Evolutionary conservation across 768 basidiomycete species (phyloP).

Genomic region (Agrocybe pediades): DNA sequence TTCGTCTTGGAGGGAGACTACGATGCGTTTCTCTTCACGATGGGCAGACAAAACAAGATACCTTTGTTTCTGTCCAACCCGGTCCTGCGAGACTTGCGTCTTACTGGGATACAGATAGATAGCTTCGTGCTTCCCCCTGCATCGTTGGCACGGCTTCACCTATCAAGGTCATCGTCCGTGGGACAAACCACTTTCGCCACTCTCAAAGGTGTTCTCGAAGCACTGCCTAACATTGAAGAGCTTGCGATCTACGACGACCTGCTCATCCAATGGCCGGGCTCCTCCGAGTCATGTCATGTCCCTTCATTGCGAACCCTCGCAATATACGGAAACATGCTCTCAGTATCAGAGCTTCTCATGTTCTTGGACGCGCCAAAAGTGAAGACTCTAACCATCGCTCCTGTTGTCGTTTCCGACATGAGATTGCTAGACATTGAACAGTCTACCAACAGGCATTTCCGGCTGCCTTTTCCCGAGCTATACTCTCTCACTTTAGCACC

Average conservation of each 20-base stretch:
- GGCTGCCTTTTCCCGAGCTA: background rate
- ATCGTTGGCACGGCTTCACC: slow-evolving; percentile 9
- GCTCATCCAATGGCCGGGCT: slow-evolving; percentile 1
- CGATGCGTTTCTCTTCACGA: background rate
- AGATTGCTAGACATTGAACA: background rate
- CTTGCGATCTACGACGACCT: slow-evolving; percentile 19
- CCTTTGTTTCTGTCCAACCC: slow-evolving; percentile 7
- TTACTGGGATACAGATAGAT: slow-evolving; percentile 7
- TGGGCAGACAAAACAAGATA: background rate
- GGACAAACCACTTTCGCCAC: slow-evolving; percentile 4
- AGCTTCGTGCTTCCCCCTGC: background rate
- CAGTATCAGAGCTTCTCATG: slow-evolving; percentile 16
- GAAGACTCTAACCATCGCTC: slow-evolving; percentile 12
- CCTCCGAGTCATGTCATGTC: background rate
- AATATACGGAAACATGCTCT: slow-evolving; percentile 20
- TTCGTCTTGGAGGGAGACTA: slow-evolving; percentile 12
- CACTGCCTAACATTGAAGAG: slow-evolving; percentile 3
- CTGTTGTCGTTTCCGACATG: slow-evolving; percentile 9
- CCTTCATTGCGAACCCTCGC: slow-evolving; percentile 8
- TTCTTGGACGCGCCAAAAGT: slow-evolving; percentile 15
- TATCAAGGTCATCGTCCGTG: slow-evolving; percentile 1
- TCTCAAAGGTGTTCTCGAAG: slow-evolving; percentile 4
- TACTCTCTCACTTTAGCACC: slow-evolving; percentile 9
- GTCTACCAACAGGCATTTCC: background rate
- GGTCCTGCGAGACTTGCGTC: slow-evolving; percentile 6